Conservation (phyloP, 305 asterid species). For the Ajuga reptans region DNA sequence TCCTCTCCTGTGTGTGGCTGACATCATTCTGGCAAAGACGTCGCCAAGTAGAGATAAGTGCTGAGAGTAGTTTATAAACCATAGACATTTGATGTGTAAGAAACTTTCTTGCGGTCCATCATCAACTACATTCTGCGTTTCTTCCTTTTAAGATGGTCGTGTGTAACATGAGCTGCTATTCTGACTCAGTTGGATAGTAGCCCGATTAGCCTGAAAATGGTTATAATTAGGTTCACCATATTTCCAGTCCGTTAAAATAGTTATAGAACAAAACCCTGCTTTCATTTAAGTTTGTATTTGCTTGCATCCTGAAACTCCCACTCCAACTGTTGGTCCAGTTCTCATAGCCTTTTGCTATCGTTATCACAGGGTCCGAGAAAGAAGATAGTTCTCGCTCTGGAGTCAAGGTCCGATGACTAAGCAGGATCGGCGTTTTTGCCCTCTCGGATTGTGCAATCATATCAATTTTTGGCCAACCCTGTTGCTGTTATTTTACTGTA, state of each 20-base stretch:
- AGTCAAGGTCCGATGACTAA: constrained; percentile 41
- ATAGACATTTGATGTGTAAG: too few relatives aligned
- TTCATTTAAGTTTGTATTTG: neutral
- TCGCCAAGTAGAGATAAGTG: too few relatives aligned
- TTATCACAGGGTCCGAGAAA: constrained; percentile 75
- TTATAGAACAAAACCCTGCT: neutral
- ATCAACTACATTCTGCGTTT: neutral
- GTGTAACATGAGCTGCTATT: too few relatives aligned
- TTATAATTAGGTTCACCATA: too few relatives aligned
- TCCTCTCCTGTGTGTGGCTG: too few relatives aligned
- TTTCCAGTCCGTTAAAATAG: too few relatives aligned
- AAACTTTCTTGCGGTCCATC: neutral
- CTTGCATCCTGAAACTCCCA: neutral
- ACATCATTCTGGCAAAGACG: too few relatives aligned
- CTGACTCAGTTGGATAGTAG: too few relatives aligned
- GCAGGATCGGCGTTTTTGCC: constrained; percentile 16
- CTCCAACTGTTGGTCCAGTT: too few relatives aligned
- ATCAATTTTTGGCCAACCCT: constrained; percentile 17
- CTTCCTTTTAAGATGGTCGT: neutral
- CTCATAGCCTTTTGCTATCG: constrained; percentile 3
- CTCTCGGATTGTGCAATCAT: constrained; percentile 21
- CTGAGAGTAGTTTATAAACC: neutral
- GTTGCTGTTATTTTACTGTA: neutral
- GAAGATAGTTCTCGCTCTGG: constrained; percentile 76
- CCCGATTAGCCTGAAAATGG: too few relatives aligned